phyloP scores from a whole-genome alignment of 352 stramenopile species.

The Phytophthora pseudosyringae region DNA sequence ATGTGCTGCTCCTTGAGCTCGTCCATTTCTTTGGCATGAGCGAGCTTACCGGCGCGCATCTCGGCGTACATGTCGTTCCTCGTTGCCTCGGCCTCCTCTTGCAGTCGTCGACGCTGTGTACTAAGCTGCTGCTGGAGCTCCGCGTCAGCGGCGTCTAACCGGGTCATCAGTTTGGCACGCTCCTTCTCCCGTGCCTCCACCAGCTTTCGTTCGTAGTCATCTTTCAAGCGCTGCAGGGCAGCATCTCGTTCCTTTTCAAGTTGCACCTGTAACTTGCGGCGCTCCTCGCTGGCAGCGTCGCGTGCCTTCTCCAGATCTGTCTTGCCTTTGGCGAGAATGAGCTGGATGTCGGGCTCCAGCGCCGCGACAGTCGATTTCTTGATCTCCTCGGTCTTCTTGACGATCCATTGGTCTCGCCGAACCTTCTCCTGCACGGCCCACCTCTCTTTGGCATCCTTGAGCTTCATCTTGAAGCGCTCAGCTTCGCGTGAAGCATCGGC shows the following conservation, averaged over 20 bases:
- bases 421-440: conserved; percentile 75
- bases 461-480: conserved; percentile 74
- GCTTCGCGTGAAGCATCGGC: conserved; percentile 44
- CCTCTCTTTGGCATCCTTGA: conserved; percentile 81
- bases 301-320: conserved; percentile 67
- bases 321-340: conserved; percentile 81
- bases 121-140: conserved; percentile 86
- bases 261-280: conserved; percentile 54
- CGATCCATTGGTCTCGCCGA: conserved; percentile 79
- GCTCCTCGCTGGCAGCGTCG: conserved; percentile 64
- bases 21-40: conserved; percentile 68
- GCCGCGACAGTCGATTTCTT: conserved; percentile 85
- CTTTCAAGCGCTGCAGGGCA: conserved; percentile 60
- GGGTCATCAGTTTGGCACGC: conserved; percentile 66
- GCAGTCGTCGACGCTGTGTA: conserved; percentile 65
- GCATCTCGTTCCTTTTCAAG: conserved; percentile 68
- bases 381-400: conserved; percentile 87
- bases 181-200: conserved; percentile 82
- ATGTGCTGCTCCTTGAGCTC: conserved; percentile 58
- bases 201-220: conserved; percentile 75
- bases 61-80: conserved; percentile 65
- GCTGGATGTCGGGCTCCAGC: conserved; percentile 81
- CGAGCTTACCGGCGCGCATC: conserved; percentile 51
- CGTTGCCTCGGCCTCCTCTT: conserved; percentile 71
- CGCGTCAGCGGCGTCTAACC: conserved; percentile 75